These are phyloP conservation scores for Entophlyctis helioformis DNA, from an alignment of 192 early-diverging fungal species.

Conservation along the genomic window DNA sequence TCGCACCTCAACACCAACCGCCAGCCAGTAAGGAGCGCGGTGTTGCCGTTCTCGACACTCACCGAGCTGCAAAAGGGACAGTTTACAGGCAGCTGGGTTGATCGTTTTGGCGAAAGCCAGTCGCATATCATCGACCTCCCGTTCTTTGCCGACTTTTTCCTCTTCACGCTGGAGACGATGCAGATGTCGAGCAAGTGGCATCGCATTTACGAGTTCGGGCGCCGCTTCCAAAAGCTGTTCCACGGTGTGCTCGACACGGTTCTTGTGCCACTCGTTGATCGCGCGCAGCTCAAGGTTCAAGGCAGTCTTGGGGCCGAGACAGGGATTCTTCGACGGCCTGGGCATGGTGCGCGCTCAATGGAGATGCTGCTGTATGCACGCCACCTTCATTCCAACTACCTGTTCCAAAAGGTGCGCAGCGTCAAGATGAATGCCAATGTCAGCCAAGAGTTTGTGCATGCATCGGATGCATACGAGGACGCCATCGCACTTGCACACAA, in stretches of 20 bases:
- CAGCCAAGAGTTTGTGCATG: not conserved
- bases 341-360: too few species aligned
- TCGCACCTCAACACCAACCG: not conserved
- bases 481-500: not conserved
- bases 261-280: slow-evolving; percentile 5
- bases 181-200: slow-evolving; percentile 7
- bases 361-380: too few species aligned
- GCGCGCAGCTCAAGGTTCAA: not conserved
- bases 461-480: slow-evolving; percentile 3
- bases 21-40: not conserved
- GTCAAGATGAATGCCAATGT: not conserved
- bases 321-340: too few species aligned
- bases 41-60: too few species aligned
- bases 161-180: slow-evolving; percentile 15
- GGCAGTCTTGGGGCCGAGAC: not conserved
- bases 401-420: not conserved
- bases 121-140: slow-evolving; percentile 4
- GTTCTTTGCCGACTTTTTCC: slow-evolving; percentile 2
- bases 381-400: too few species aligned
- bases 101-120: slow-evolving; percentile 7
- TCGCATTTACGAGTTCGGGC: slow-evolving; percentile 7
- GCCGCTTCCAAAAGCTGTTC: slow-evolving; percentile 11
- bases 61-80: not conserved
- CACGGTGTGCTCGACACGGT: not conserved
- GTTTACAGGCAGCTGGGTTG: slow-evolving; percentile 9